Base-by-base conservation (phyloP, 192 early-diverging fungal genomes). In the Coemansia pectinata region DNA sequence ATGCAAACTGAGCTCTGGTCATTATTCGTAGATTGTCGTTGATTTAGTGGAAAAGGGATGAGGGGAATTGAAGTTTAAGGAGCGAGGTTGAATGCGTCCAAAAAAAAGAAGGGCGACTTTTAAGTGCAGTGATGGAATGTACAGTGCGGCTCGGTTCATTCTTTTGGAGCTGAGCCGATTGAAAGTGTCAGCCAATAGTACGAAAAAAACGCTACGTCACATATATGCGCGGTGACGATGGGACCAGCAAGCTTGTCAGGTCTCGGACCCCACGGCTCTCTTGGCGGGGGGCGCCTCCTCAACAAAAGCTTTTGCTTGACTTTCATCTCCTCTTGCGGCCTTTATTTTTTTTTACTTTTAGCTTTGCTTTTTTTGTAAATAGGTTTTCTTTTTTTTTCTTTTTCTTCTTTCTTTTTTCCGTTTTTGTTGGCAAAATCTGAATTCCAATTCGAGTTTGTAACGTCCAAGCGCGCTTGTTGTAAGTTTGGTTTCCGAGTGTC, bases 1-100 rank as follows among this genome's bases (percentile, higher is more conserved):
- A 69, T 23, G 67, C 36, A 39, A 57, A 66, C 10, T 74, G 71
- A 21, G 76, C 80, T 48, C 72, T 62, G 17, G 80, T 69, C 80
- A 83, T 83, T 70, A 25, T 62, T 17, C 19, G 47, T 48, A 12
- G 10, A 36, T 62, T 41, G 29, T 31, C 61, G 47, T 48, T 21
- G 50, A 50, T 41, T 47, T 27, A 11, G 47, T 41, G 39, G 5
- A 23, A 4, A 44, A 50, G 40, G 38, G 48, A 41, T 0, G 40
- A 12, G n/a, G 66, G n/a, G 4, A 57, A 53, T 34, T 25, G 59
- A n/a, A 40, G 21, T 21, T 45, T 19, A 5, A 39, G 58, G 8
- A 34, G 7, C 5, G 48, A 31, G 39, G 59, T 42, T 17, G 33
- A 14, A 17, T 44, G 15, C 1, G 42, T 17, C 5, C 42, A 44